Percentiles rank a stretch among this genome's conserved stretches.
These are phyloP conservation scores for Nematocida ausubeli DNA, from an alignment of 371 early-diverging fungal species.

Conservation along the genomic window DNA sequence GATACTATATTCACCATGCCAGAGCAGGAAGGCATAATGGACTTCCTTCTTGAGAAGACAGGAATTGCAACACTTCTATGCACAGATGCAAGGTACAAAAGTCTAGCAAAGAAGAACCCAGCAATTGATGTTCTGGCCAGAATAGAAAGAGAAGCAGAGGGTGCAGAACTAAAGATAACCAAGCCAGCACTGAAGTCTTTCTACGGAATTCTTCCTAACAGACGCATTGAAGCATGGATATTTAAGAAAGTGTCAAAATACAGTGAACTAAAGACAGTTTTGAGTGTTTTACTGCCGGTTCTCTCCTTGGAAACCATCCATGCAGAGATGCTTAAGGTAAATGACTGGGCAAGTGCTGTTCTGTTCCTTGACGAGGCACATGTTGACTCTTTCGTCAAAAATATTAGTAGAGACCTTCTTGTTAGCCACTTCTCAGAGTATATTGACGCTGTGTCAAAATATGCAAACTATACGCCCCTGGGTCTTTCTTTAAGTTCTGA, in stretches of 20 bases:
- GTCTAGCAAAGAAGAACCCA: not conserved
- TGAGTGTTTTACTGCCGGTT: not conserved
- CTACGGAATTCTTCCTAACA: not conserved
- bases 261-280: not conserved
- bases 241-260: not conserved
- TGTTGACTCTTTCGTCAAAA: not conserved
- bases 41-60: not conserved
- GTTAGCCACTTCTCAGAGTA: not conserved
- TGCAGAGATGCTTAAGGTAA: not conserved
- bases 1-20: not conserved
- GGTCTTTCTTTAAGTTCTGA: not conserved
- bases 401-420: not conserved
- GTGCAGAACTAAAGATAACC: not conserved
- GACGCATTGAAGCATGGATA: not conserved
- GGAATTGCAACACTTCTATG: not conserved
- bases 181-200: not conserved
- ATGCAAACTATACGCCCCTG: not conserved
- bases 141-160: not conserved
- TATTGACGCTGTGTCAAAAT: not conserved
- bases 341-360: not conserved
- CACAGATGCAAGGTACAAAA: not conserved
- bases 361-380: not conserved
- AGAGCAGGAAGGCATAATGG: not conserved
- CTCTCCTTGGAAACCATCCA: constrained; percentile 6
- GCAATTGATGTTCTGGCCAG: not conserved